Percentiles rank a stretch among this genome's conserved stretches.
Evolutionary conservation across 371 early-diverging fungal species (phyloP).

Genomic region (Nematocida parisii): DNA sequence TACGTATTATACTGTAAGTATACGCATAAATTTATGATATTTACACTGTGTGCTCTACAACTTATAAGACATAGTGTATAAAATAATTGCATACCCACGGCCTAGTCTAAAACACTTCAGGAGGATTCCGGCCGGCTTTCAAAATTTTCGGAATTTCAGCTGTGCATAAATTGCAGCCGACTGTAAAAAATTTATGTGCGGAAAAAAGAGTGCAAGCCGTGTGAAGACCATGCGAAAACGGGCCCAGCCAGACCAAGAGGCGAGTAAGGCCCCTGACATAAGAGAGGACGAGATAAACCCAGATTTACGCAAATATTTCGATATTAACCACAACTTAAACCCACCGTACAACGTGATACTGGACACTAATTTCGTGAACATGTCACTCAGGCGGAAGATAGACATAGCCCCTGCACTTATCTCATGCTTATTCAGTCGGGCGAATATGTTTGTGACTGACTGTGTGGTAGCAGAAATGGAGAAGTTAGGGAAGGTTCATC

Average conservation of each 20-base stretch:
- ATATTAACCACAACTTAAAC: constrained; percentile 85
- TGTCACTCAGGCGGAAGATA: constrained; percentile 93
- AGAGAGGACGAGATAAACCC: constrained; percentile 59
- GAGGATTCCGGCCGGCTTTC: no score
- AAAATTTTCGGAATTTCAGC: background rate
- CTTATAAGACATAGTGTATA: no score
- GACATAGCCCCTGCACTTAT: constrained; percentile 91
- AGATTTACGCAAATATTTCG: constrained; percentile 72
- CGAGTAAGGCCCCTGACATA: constrained; percentile 25
- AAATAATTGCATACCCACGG: no score
- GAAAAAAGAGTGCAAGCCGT: constrained; percentile 29
- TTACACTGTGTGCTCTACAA: no score
- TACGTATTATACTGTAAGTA: no score
- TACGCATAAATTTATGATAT: no score
- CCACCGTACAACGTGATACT: constrained; percentile 96
- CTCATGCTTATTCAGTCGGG: constrained; percentile 81
- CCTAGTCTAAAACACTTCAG: no score
- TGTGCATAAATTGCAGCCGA: background rate
- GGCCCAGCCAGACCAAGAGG: constrained; percentile 6
- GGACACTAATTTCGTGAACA: constrained; percentile 99
- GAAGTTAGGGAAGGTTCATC: constrained; percentile 89
- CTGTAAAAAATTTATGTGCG: constrained; percentile 56
- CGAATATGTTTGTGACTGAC: constrained; percentile 91
- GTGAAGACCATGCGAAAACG: constrained; percentile 46
- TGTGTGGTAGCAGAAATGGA: constrained; percentile 99